phyloP scores from a whole-genome alignment of 176 grass and related monocot species.

The Paspalum vaginatum region DNA sequence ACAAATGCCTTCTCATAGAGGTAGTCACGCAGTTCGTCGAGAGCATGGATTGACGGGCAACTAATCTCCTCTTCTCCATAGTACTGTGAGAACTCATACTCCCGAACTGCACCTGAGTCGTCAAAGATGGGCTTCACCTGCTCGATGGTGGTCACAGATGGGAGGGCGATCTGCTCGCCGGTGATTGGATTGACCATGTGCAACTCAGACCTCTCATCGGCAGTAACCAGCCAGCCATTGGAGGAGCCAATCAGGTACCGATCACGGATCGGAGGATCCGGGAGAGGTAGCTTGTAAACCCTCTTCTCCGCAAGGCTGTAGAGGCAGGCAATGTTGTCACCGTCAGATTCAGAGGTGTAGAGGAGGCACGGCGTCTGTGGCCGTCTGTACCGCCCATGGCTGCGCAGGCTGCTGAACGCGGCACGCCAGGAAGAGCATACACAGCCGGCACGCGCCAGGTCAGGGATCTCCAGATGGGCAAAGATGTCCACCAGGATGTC shows the following conservation, averaged over 20 bases:
- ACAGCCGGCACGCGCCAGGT: not conserved
- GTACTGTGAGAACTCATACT: not conserved
- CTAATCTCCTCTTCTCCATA: not conserved
- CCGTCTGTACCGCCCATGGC: not conserved
- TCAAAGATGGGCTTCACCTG: slow-evolving; percentile 4
- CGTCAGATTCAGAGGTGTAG: not conserved
- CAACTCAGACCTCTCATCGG: not conserved
- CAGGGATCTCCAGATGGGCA: not conserved
- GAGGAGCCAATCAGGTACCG: slow-evolving; percentile 8
- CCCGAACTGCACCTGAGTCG: not conserved
- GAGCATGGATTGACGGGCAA: not conserved
- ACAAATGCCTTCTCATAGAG: not conserved
- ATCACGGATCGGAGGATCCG: not conserved
- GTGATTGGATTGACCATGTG: slow-evolving; percentile 8
- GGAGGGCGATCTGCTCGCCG: slow-evolving; percentile 14
- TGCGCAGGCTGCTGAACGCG: not conserved
- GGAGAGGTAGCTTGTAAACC: not conserved
- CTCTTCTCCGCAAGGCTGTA: not conserved
- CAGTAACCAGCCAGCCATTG: slow-evolving; percentile 14
- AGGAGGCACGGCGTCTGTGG: not conserved
- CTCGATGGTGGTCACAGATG: not conserved
- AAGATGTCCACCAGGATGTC: not conserved
- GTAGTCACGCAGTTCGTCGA: not conserved
- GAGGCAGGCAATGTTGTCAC: not conserved
- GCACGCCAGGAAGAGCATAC: not conserved